These are phyloP conservation scores for Elaeis guineensis DNA, from an alignment of 176 grass and related monocot genomes.

Conservation along the genomic window DNA sequence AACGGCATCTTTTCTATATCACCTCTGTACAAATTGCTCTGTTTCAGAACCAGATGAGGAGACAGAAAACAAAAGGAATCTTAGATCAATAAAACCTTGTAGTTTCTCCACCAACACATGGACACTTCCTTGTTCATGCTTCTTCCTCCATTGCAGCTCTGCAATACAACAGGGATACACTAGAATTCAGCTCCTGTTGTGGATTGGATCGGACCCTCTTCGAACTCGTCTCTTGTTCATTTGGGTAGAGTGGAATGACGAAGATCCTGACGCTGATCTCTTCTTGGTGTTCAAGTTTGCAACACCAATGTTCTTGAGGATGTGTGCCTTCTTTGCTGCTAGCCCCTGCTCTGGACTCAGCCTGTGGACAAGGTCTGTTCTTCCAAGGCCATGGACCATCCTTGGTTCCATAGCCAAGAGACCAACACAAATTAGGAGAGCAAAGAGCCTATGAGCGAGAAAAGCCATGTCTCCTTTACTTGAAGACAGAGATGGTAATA, in stretches of 20 bases:
- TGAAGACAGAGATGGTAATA: neutral
- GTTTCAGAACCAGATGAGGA: neutral
- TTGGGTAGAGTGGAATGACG: constrained; percentile 13
- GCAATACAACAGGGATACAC: no score
- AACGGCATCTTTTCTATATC: neutral
- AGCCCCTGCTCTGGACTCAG: no score
- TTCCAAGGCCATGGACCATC: constrained; percentile 20
- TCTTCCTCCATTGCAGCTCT: no score
- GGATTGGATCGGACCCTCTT: constrained; percentile 27
- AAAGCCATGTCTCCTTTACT: constrained; percentile 13
- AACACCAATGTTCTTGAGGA: constrained; percentile 8
- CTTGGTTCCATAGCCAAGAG: constrained; percentile 8
- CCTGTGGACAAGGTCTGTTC: neutral
- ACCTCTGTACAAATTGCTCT: neutral
- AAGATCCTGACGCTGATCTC: neutral
- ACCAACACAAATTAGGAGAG: constrained; percentile 14
- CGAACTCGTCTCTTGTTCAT: constrained; percentile 22
- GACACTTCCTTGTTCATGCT: no score
- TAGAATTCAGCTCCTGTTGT: constrained; percentile 20
- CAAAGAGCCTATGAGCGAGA: constrained; percentile 15
- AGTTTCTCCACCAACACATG: no score
- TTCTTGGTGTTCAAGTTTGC: neutral
- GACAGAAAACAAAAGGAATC: neutral
- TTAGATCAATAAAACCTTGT: no score
- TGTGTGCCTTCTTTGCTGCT: constrained; percentile 9